Conservation (phyloP, 2,329 filamentous ascomycete genomes). For the Aureobasidium pullulans region DNA sequence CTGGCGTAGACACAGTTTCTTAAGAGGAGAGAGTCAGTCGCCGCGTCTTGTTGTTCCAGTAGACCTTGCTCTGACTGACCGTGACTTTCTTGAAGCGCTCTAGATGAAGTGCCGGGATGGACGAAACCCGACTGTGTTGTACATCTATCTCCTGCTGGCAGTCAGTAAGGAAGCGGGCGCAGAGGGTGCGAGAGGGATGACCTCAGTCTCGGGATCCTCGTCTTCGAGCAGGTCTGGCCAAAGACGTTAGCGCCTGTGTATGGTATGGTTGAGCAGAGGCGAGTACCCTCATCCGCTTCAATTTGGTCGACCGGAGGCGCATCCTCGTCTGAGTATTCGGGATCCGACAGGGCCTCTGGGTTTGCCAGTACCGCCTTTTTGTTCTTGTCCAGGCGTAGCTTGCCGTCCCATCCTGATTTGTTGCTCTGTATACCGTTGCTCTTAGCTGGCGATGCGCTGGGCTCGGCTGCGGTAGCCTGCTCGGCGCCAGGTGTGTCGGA, state of each 20-base stretch:
- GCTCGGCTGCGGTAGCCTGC: neutral
- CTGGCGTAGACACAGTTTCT: slow-evolving; percentile 81
- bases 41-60: neutral
- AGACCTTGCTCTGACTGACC: neutral
- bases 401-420: slow-evolving; percentile 67
- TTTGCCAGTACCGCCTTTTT: slow-evolving; percentile 64
- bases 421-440: slow-evolving; percentile 15
- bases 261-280: neutral
- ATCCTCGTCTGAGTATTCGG: slow-evolving; percentile 72
- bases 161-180: slow-evolving; percentile 29
- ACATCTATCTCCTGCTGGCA: slow-evolving; percentile 69
- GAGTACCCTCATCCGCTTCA: slow-evolving; percentile 68
- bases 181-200: slow-evolving; percentile 39
- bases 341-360: slow-evolving; percentile 74
- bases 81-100: slow-evolving; percentile 64
- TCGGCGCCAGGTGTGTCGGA: neutral
- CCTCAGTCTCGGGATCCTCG: slow-evolving; percentile 47
- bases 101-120: slow-evolving; percentile 69
- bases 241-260: slow-evolving; percentile 1
- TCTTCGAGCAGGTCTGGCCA: slow-evolving; percentile 51
- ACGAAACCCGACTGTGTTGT: slow-evolving; percentile 76
- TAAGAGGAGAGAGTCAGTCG: slow-evolving; percentile 1
- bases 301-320: slow-evolving; percentile 66
- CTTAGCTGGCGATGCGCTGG: neutral
- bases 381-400: slow-evolving; percentile 66